Percentiles rank a stretch among this genome's conserved stretches.
Evolutionary conservation across 768 basidiomycete genomes (phyloP).

Genomic region (Rhizopogon rudus): DNA sequence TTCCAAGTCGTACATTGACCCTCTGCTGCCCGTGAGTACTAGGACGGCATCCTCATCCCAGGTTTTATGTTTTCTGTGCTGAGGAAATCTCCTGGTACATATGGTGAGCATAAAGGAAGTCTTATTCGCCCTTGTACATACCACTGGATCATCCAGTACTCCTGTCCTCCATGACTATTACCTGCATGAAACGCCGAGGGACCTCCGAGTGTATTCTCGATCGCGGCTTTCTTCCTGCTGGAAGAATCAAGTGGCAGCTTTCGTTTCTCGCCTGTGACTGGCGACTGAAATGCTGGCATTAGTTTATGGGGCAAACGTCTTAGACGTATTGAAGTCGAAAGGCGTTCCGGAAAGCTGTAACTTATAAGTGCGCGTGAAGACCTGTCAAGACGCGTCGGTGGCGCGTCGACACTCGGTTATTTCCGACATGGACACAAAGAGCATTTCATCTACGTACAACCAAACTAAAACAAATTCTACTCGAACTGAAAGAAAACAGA

Average conservation of each 20-base stretch:
- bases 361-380: neutral
- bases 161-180: constrained; percentile 21
- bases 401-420: constrained; percentile 4
- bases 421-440: neutral
- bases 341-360: neutral
- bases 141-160: constrained; percentile 82
- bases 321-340: neutral
- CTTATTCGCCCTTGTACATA: constrained; percentile 18
- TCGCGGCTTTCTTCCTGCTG: constrained; percentile 24
- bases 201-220: constrained; percentile 14
- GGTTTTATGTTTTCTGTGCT: constrained; percentile 81
- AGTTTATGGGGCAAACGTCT: neutral
- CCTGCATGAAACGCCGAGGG: constrained; percentile 6
- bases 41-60: constrained; percentile 86
- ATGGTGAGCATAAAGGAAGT: neutral
- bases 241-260: constrained; percentile 19
- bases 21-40: constrained; percentile 40
- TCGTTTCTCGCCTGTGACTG: constrained; percentile 23
- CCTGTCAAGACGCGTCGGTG: constrained; percentile 12
- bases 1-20: constrained; percentile 55
- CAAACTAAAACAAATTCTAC: neutral
- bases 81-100: constrained; percentile 52
- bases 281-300: constrained; percentile 18
- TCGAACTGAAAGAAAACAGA: neutral
- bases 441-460: too few species aligned